These are phyloP conservation scores for Chlorella sp. DNA, from an alignment of 139 green algal species.

Conservation along the genomic window DNA sequence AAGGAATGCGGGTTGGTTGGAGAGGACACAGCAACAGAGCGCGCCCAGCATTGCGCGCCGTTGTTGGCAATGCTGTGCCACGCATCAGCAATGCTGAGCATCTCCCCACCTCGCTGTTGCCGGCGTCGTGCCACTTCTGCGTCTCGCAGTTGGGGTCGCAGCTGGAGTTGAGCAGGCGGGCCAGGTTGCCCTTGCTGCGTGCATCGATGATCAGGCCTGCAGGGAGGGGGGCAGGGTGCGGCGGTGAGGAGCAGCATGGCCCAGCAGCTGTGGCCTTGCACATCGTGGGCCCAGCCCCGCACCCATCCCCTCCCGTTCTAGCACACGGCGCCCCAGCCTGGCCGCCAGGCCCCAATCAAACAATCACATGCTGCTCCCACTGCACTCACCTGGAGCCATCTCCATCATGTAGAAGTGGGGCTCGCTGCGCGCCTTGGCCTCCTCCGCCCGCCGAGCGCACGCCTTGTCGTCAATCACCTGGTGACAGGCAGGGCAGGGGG, in stretches of 20 bases:
- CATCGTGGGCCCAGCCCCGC: too few species aligned
- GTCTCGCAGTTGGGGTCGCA: slow-evolving; percentile 92
- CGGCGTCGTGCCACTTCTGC: slow-evolving; percentile 85
- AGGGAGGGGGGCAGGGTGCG: neutral
- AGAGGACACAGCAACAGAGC: too few species aligned
- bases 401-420: slow-evolving; percentile 94
- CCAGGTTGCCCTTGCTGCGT: slow-evolving; percentile 76
- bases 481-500: neutral
- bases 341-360: too few species aligned
- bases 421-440: slow-evolving; percentile 58
- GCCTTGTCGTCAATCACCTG: slow-evolving; percentile 67
- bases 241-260: too few species aligned
- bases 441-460: slow-evolving; percentile 70
- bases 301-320: too few species aligned
- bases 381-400: slow-evolving; percentile 53
- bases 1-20: too few species aligned
- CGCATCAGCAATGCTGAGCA: too few species aligned
- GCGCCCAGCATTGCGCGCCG: too few species aligned
- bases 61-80: too few species aligned
- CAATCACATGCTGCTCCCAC: too few species aligned
- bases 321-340: too few species aligned
- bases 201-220: slow-evolving; percentile 86
- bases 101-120: slow-evolving; percentile 51
- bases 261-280: too few species aligned
- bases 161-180: slow-evolving; percentile 87